Conservation (phyloP, 495 filamentous ascomycete species). For the Neurospora sp. region DNA sequence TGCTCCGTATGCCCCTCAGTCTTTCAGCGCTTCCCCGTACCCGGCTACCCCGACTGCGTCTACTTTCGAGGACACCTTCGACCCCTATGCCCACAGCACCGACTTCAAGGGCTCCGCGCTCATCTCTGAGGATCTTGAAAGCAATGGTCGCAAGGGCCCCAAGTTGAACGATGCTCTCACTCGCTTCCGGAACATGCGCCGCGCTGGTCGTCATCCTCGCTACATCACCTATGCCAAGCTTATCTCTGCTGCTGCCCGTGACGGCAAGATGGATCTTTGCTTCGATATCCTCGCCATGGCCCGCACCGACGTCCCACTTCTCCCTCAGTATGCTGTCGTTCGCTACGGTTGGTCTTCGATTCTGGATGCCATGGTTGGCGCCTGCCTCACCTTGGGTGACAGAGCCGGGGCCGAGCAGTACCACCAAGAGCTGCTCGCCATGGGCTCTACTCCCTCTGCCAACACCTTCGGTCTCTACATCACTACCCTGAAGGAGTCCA, state of each 20-base stretch:
- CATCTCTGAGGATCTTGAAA: slow-evolving; percentile 81
- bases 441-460: slow-evolving; percentile 83
- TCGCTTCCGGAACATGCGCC: slow-evolving; percentile 85
- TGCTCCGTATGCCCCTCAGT: slow-evolving; percentile 15
- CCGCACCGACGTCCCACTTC: slow-evolving; percentile 71
- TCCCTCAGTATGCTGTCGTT: slow-evolving; percentile 71
- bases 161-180: slow-evolving; percentile 72
- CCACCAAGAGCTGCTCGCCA: slow-evolving; percentile 79
- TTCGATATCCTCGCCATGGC: slow-evolving; percentile 84
- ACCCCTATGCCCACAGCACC: slow-evolving; percentile 80
- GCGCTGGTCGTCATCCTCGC: slow-evolving; percentile 79
- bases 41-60: slow-evolving; percentile 30
- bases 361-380: slow-evolving; percentile 90
- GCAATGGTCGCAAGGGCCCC: slow-evolving; percentile 54
- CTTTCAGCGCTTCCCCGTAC: slow-evolving; percentile 26
- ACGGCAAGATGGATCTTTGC: slow-evolving; percentile 65
- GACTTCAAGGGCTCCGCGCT: slow-evolving; percentile 86
- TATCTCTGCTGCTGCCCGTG: slow-evolving; percentile 79
- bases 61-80: slow-evolving; percentile 61
- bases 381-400: slow-evolving; percentile 76
- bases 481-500: slow-evolving; percentile 90
- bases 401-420: slow-evolving; percentile 69
- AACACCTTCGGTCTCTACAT: slow-evolving; percentile 99
- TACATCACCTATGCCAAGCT: slow-evolving; percentile 95
- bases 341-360: slow-evolving; percentile 92